Percentiles rank a stretch among this genome's conserved stretches.
These are phyloP conservation scores for Colletotrichum cuscutae DNA, from an alignment of 2,329 filamentous ascomycete genomes.

Conservation along the genomic window DNA sequence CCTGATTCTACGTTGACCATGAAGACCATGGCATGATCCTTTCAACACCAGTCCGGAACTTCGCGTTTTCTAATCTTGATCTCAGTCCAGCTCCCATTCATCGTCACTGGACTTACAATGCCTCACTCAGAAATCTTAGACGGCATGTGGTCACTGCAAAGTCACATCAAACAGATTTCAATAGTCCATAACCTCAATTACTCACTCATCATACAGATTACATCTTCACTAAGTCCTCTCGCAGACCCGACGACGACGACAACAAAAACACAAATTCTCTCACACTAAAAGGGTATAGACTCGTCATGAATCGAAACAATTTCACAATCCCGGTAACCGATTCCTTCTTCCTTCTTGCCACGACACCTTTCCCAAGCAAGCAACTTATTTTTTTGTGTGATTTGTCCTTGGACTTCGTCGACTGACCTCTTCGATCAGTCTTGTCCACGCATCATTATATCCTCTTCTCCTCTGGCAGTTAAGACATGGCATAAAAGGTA, in stretches of 20 bases:
- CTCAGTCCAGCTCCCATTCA: no score
- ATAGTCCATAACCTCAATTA: neutral
- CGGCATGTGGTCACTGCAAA: neutral
- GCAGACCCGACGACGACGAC: neutral
- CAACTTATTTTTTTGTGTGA: neutral
- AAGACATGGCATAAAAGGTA: neutral
- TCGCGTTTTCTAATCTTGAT: no score
- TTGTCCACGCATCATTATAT: neutral
- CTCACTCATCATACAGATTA: neutral
- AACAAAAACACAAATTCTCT: slow-evolving; percentile 15
- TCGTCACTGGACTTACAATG: no score
- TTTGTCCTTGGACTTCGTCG: neutral
- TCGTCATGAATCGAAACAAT: slow-evolving; percentile 33
- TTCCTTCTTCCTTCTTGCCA: neutral
- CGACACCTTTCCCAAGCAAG: neutral
- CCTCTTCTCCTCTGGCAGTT: neutral
- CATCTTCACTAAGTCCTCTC: neutral
- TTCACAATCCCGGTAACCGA: neutral
- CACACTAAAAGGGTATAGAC: slow-evolving; percentile 37
- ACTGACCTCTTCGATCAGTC: neutral
- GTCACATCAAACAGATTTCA: neutral
- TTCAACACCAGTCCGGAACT: no score
- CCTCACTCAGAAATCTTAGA: no score
- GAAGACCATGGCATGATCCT: no score
- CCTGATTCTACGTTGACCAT: no score